Base-by-base conservation (phyloP, 2,329 filamentous ascomycete genomes). In the Scortechinia acanthostroma region DNA sequence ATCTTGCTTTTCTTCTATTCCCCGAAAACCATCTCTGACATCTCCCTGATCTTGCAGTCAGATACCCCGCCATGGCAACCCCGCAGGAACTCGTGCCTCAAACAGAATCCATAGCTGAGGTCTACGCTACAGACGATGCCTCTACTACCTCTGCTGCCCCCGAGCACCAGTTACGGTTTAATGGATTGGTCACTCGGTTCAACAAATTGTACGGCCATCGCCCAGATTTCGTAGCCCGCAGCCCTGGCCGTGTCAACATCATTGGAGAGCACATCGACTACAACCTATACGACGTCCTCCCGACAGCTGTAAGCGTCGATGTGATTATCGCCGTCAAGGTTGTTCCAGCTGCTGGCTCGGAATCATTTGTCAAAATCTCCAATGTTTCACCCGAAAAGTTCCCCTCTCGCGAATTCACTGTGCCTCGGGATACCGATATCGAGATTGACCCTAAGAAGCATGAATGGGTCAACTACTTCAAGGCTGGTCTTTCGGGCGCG, bases 1-100 rank as follows among this genome's bases (percentile, higher is more conserved):
- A 5, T 23, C 33, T 63, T 64, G 13, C 14, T 13, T 19, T 30
- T n/a, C 25, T n/a, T 10, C 25, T 30, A 30, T 30, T 10, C 25
- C 25, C 25, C n/a, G 10, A 10, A 30, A 13, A 6, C 35, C 17
- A 40, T n/a, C n/a, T n/a, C n/a, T n/a, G n/a, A n/a, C n/a, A n/a
- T n/a, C n/a, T n/a, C n/a, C n/a, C n/a, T n/a, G n/a, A n/a, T n/a
- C n/a, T n/a, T n/a, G n/a, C n/a, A n/a, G n/a, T n/a, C 35, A 10
- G 10, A 6, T 40, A 19, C 35, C 35, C 35, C 35, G 35, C 35
- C 35, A 40, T 40, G 35, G 35, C 35, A 13, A 30, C 25, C 25
- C 35, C 35, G 35, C 35, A 40, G 35, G 35, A 40, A 40, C 35
- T 40, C 20, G 35, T 40, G 13, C 35, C 35, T 10, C 35, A 40